Base-by-base conservation (phyloP, 257 asterid genomes). In the Thymus quinquecostatus region DNA sequence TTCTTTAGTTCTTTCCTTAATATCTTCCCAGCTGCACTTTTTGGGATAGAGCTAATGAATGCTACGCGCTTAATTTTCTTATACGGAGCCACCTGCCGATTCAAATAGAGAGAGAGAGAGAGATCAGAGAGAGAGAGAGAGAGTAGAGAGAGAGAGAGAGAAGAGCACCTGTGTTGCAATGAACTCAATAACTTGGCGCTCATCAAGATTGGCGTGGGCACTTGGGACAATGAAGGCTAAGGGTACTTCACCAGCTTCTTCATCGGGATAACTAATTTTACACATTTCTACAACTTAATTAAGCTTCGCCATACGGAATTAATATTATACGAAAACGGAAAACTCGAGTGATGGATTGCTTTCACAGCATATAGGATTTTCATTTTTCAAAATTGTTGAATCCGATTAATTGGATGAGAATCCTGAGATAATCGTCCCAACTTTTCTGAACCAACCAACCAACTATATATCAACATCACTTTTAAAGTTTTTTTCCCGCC, bases 241-340 rank as follows among this genome's bases (percentile, higher is more conserved):
- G 34, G 92, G 90, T 30, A 82, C 53, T 79, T 87, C 77, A 66
- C 88, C 88, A 45, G 85, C 90, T 58, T 81, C 90, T 72, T 87
- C 81, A 55, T 83, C 87, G 5, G 88, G 87, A 59, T 70, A 81
- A 28, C 88, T 87, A 51, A 3, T 6, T n/a, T n/a, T 48, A 2
- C 5, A 9, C 50, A 4, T 3, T 1, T 48, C 6, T 12, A 12
- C 27, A 48, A 48, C 3, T 2, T 11, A 48, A 27, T 48, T 12
- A 1, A 48, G 14, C 13, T 2, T 48, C 27, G 13, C 54, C 13
- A 1, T 1, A 10, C 3, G 27, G 12, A 21, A 21, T 21, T 21
- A 21, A 21, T 21, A 21, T 21, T 12, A 45, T 45, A 11, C 53
- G 53, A 47, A 14, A 47, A 11, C 5, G 11, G 21, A 12, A 32